Evolutionary conservation across 2,329 filamentous ascomycete species (phyloP), one percentile per base, ranked within the genome.

Genomic region (Talaromyces rugulosus): DNA sequence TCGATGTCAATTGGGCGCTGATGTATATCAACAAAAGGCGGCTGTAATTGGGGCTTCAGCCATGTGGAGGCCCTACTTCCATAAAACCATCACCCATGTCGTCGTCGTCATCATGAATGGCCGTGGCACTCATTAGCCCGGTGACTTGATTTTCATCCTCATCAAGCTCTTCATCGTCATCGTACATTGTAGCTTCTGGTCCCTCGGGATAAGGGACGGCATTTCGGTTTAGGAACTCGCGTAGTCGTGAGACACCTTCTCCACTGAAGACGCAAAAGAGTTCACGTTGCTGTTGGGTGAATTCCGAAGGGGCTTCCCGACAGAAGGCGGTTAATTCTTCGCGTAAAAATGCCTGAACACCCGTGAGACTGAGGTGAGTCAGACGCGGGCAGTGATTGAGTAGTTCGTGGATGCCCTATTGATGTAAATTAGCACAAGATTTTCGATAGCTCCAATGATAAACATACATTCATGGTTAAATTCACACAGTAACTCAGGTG

Each of bases 191-290:
- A 51, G 73, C 74, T 63, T 77, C 75, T 11, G 69, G 72, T 63
- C 70, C 68, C 42, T 74, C 72, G 42, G 67, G 72, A 33, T 64
- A 68, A 51, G 68, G 62, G 31, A 67, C 63, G 44, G 76, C 73
- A 11, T 77, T 76, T 66, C 65, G 68, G 56, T 92, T 96, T 44
- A 99, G 82, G 71, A 92, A 90, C 31, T 88, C 84, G 50, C 94
- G 89, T 30, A 99, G 85, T 47, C 86, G 85, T 50, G 81, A 81
- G 1, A 99, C 94, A 60, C 93, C 93, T 30, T 86, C 84, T 5
- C 95, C 94, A 1, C 93, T 97, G 75, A 99, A 99, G 59, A 99
- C 95, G 72, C 95, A 99, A 74, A 99, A 99, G 7, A 98, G 92
- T 58, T 94, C 89, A 65, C 95, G 87, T 75, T 99, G 95, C 72